Evolutionary conservation across 352 stramenopile genomes (phyloP).

Genomic region (Globisporangium okanoganense): DNA sequence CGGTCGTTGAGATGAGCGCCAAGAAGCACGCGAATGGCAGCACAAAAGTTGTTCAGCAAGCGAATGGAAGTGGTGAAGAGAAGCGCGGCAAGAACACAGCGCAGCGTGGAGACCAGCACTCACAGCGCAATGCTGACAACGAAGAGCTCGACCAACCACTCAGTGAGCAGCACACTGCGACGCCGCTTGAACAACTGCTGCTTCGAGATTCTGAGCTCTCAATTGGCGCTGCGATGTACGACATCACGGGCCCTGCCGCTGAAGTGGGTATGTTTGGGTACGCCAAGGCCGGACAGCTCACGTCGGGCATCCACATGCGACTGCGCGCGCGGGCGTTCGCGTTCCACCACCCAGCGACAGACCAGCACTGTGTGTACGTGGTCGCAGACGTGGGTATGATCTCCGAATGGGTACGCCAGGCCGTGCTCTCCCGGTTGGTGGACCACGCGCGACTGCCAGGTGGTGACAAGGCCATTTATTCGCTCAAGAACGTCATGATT

Average conservation of each 20-base stretch:
- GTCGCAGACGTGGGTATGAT: constrained; percentile 88
- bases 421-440: constrained; percentile 61
- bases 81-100: not conserved
- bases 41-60: not conserved
- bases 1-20: not conserved
- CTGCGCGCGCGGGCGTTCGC: constrained; percentile 80
- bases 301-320: constrained; percentile 84
- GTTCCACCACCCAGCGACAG: constrained; percentile 38
- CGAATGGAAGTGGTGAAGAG: not conserved
- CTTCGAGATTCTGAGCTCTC: constrained; percentile 22
- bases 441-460: constrained; percentile 35
- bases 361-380: constrained; percentile 73
- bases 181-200: not conserved
- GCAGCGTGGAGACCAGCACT: not conserved
- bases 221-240: constrained; percentile 77
- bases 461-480: constrained; percentile 31
- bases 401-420: constrained; percentile 84
- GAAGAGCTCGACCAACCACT: not conserved
- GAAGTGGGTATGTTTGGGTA: constrained; percentile 90
- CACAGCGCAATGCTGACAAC: not conserved
- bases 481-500: constrained; percentile 80
- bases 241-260: constrained; percentile 79
- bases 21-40: not conserved
- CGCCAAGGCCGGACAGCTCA: constrained; percentile 71
- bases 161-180: not conserved